Base-by-base conservation (phyloP, 495 filamentous ascomycete genomes). In the Neurospora sp. region DNA sequence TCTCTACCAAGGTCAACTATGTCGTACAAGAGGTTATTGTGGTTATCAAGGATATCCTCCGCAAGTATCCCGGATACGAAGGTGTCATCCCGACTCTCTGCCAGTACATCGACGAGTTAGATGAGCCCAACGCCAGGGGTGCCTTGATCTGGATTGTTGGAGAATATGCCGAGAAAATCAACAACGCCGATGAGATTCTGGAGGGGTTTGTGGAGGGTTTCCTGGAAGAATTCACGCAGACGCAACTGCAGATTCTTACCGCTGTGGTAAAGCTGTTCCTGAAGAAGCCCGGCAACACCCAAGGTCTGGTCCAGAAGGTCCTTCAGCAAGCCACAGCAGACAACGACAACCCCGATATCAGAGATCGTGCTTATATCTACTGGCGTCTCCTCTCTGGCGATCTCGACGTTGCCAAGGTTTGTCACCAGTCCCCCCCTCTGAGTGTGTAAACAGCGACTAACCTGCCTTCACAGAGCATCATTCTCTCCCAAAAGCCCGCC, bases 131-230 rank as follows among this genome's bases (percentile, higher is more conserved):
- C 79, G 96, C 96, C 46, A 99, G 98, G 80, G 93, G 95, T 5
- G 96, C 96, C n/a, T 95, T 99, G 88, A 96, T 99, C 74, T 99
- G 96, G 96, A 94, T 99, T 71, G 98, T 99, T 77, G 96, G 96
- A 3, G 93, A 99, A 77, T 99, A 99, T 79, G 96, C 96, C 9
- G 93, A 94, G 77, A 90, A 96, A 20, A 99, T 99, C 76, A 94
- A 98, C 74, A 98, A 98, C 80, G 93, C 92, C 27, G 96, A 98
- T 75, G 92, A 90, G 0, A 86, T 99, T 0, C 88, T 99, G 5
- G 96, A 98, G 71, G 96, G 98, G 77, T 99, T 98, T 80, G 82
- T 99, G 35, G 92, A 93, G 73, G 91, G 93, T 12, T 99, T 98
- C 84, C 87, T 91, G 42, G 96, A 99, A 73, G 96, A 99, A 82